phyloP scores from a whole-genome alignment of 345 rosid species.

The Stellera chamaejasme region DNA sequence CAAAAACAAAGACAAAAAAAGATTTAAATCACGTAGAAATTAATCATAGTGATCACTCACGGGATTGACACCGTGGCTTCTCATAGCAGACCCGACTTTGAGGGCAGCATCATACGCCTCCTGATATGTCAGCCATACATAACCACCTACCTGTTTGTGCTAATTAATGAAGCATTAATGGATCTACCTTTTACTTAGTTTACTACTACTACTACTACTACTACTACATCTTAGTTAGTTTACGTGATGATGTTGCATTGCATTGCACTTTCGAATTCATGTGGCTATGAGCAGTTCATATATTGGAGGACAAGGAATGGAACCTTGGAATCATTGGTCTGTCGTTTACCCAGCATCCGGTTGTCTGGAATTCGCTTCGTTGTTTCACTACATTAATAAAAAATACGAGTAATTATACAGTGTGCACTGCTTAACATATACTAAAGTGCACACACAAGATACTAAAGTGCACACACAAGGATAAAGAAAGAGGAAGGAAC shows the following conservation, averaged over 20 bases:
- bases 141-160: conserved; percentile 49
- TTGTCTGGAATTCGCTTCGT: conserved; percentile 35
- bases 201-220: no score
- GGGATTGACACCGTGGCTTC: conserved; percentile 57
- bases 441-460: no score
- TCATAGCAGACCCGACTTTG: conserved; percentile 67
- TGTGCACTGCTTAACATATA: no score
- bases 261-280: no score
- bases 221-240: no score
- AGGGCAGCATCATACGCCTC: conserved; percentile 59
- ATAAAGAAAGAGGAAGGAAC: no score
- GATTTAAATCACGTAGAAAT: not conserved
- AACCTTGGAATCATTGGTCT: conserved; percentile 63
- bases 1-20: not conserved
- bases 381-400: conserved; percentile 35
- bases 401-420: no score
- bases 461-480: no score
- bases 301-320: not conserved
- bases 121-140: conserved; percentile 70
- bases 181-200: no score
- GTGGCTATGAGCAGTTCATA: no score
- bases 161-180: no score
- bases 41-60: conserved; percentile 24
- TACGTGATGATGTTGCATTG: no score
- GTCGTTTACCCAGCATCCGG: conserved; percentile 70